Evolutionary conservation across 2,329 filamentous ascomycete species (phyloP), one percentile per base, ranked within the genome.

Genomic region (Penicillium expansum): DNA sequence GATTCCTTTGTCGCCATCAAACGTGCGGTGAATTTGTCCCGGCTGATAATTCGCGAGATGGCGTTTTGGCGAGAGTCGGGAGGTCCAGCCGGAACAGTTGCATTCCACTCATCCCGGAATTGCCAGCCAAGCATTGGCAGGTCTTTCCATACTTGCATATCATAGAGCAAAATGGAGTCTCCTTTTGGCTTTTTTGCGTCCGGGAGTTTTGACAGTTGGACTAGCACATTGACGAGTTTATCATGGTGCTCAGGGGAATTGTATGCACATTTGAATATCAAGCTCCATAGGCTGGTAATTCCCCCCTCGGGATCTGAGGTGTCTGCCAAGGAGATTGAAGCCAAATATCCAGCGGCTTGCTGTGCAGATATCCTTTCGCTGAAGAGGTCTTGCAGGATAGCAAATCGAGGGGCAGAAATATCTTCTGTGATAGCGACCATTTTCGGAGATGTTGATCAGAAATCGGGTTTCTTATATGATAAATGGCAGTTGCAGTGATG

Each of bases 141-240:
- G 24, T 60, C 56, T 20, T 42, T 52, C 61, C 61, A 62, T 2
- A 62, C 42, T n/a, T 33, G 32, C 55, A 49, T 61, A 14, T 50
- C 42, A 32, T 61, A 7, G 1, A 56, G 22, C 13, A n/a, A 18
- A 9, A 53, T 48, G n/a, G 42, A 7, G 1, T 48, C 32, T 22
- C 50, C 50, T 0, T 38, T 38, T 9, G 50, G n/a, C 10, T 11
- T 1, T 24, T 48, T 48, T 6, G 41, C 50, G 9, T 53, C 18
- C 3, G 50, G 50, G 13, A 53, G 32, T 18, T 53, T 53, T 16
- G 50, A 48, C 0, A 53, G 32, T 22, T 48, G 32, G 8, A 53
- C 50, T 38, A 53, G 32, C 22, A 30, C 6, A 13, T 24, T 45
- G 50, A 48, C 41, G 13, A 53, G 50, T 29, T 48, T 38, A 9